phyloP scores from a whole-genome alignment of 225 moss, liverwort and hornwort species.

The Antitrichia curtipendula region DNA sequence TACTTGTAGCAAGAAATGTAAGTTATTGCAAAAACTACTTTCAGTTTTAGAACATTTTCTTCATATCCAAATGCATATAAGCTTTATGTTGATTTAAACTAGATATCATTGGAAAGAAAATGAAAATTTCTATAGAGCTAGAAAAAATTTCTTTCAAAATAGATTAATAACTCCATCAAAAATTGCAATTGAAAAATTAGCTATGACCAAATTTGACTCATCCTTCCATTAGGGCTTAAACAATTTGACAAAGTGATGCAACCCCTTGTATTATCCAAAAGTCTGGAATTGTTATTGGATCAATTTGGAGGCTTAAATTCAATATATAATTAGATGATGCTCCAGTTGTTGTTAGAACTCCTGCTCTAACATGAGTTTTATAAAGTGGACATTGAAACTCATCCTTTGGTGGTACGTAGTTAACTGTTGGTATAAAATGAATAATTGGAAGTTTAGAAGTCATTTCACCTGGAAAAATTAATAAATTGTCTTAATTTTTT shows the following conservation, averaged over 20 bases:
- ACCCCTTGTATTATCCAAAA: slow-evolving; percentile 93
- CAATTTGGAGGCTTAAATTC: slow-evolving; percentile 60
- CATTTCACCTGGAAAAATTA: slow-evolving; percentile 44
- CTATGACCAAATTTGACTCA: not conserved
- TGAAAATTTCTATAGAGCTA: no score
- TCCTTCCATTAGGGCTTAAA: not conserved
- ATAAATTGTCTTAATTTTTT: not conserved
- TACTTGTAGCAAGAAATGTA: not conserved
- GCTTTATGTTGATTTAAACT: no score
- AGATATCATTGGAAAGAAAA: no score
- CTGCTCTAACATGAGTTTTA: slow-evolving; percentile 85
- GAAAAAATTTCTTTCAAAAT: rapidly evolving
- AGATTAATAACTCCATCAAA: not conserved
- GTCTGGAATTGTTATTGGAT: slow-evolving; percentile 53
- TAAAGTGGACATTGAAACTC: slow-evolving; percentile 92
- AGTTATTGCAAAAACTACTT: not conserved
- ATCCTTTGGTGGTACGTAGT: slow-evolving; percentile 29
- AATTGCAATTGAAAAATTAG: not conserved
- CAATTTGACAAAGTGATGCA: slow-evolving; percentile 67
- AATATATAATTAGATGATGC: slow-evolving; percentile 94
- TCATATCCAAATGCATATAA: not conserved
- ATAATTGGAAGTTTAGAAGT: slow-evolving; percentile 64
- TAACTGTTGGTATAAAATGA: slow-evolving; percentile 55
- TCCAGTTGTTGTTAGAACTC: slow-evolving; percentile 78
- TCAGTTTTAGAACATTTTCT: not conserved